Conservation (phyloP, 495 filamentous ascomycete species). For the Podospora pseudocomata region DNA sequence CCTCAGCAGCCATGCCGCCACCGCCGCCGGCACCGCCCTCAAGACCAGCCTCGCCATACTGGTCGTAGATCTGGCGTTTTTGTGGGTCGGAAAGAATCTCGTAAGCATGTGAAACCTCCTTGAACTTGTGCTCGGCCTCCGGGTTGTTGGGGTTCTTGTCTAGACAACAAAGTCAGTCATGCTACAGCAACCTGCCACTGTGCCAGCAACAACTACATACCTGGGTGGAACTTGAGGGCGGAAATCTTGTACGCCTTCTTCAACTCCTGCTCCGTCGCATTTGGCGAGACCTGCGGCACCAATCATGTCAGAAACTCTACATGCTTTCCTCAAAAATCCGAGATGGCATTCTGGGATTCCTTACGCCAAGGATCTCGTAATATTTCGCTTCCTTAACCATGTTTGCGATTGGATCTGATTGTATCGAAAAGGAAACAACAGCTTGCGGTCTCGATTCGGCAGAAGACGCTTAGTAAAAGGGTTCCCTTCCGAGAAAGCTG, state of each 20-base stretch:
- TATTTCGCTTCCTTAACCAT: conserved; percentile 92
- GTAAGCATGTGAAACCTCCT: conserved; percentile 92
- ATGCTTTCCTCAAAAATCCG: background rate
- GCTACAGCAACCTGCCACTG: background rate
- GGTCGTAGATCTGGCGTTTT: conserved; percentile 89
- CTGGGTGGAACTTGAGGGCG: conserved; percentile 87
- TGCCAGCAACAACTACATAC: conserved; percentile 45
- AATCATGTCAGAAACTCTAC: conserved; percentile 28
- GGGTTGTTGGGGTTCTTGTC: conserved; percentile 97
- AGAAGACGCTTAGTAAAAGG: background rate
- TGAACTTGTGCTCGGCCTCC: conserved; percentile 94
- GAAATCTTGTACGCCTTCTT: conserved; percentile 90
- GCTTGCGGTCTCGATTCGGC: background rate
- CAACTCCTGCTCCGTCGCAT: conserved; percentile 70
- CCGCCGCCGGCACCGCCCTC: conserved; percentile 77
- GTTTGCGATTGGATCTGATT: conserved; percentile 31
- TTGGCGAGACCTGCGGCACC: conserved; percentile 60
- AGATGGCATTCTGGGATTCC: conserved; percentile 29
- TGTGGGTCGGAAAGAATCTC: conserved; percentile 88
- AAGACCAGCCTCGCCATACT: conserved; percentile 94
- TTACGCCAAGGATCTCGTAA: conserved; percentile 83
- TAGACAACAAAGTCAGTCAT: conserved; percentile 33
- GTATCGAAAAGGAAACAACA: conserved; percentile 11
- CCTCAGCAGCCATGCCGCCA: conserved; percentile 91
- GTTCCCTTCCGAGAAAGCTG: background rate